Percentiles rank a stretch among this genome's conserved stretches.
Evolutionary conservation across 2,329 filamentous ascomycete species (phyloP).

Genomic region (Botrytis squamosa): DNA sequence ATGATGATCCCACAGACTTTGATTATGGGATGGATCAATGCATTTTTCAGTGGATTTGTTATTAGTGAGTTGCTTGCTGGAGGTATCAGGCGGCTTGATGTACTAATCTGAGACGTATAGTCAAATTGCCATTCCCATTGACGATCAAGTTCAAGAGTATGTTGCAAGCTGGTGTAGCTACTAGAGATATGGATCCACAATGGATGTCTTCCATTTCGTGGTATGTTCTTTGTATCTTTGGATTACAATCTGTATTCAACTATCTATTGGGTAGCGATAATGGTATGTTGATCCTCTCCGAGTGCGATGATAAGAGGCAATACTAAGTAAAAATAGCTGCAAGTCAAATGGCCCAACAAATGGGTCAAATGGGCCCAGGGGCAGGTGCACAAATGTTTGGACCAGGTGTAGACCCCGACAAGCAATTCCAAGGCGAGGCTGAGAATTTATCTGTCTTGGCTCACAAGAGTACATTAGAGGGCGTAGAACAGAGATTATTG

Average conservation of each 20-base stretch:
- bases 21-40: slow-evolving; percentile 99
- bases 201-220: slow-evolving; percentile 99
- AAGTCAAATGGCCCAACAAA: slow-evolving; percentile 84
- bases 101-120: slow-evolving; percentile 44
- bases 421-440: slow-evolving; percentile 87
- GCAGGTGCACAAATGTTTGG: slow-evolving; percentile 72
- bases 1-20: slow-evolving; percentile 99
- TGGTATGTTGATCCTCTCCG: slow-evolving; percentile 55
- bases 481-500: slow-evolving; percentile 81
- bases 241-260: slow-evolving; percentile 93
- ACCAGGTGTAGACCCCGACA: slow-evolving; percentile 90
- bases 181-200: slow-evolving; percentile 90
- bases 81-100: no score
- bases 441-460: slow-evolving; percentile 96
- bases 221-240: slow-evolving; percentile 98
- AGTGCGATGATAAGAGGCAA: background rate
- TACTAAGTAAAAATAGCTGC: slow-evolving; percentile 60
- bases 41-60: slow-evolving; percentile 97
- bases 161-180: slow-evolving; percentile 95
- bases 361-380: slow-evolving; percentile 70
- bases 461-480: slow-evolving; percentile 87
- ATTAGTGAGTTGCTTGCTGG: slow-evolving; percentile 67
- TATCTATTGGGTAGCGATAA: slow-evolving; percentile 96
- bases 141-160: slow-evolving; percentile 99
- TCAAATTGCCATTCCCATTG: slow-evolving; percentile 96